Conservation (phyloP, 306 rosid species). For the Casuarina cunninghamiana region DNA sequence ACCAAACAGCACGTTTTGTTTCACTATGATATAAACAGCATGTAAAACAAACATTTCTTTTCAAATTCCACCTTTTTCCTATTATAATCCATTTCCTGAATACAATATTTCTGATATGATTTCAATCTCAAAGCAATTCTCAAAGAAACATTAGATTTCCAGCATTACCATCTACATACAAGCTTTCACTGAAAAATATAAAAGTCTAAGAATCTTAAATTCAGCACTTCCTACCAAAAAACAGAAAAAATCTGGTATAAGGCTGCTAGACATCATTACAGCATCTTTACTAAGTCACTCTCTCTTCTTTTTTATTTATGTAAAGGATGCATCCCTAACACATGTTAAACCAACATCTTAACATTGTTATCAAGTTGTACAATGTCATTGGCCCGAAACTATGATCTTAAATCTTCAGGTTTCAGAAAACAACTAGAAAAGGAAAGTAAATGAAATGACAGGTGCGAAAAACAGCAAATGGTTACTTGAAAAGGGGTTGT, state of each 20-base stretch:
- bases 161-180: too few relatives aligned
- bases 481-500: slow-evolving; percentile 88
- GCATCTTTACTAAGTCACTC: not conserved
- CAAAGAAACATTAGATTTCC: too few relatives aligned
- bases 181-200: too few relatives aligned
- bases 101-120: too few relatives aligned
- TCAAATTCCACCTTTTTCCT: too few relatives aligned
- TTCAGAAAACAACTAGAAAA: slow-evolving; percentile 20
- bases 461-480: slow-evolving; percentile 16
- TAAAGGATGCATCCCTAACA: not conserved
- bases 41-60: too few relatives aligned
- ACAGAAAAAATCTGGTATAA: not conserved
- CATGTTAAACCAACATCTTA: slow-evolving; percentile 14
- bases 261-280: slow-evolving; percentile 5
- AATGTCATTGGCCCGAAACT: too few relatives aligned
- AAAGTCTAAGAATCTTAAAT: too few relatives aligned
- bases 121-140: too few relatives aligned
- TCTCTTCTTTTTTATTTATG: not conserved
- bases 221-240: not conserved
- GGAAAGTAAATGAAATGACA: slow-evolving; percentile 12
- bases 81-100: too few relatives aligned
- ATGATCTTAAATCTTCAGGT: not conserved
- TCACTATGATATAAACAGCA: too few relatives aligned
- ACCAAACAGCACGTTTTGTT: too few relatives aligned
- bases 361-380: slow-evolving; percentile 16